These are phyloP conservation scores for Pseudocercospora fuligena DNA, from an alignment of 2,329 filamentous ascomycete genomes.

Conservation along the genomic window DNA sequence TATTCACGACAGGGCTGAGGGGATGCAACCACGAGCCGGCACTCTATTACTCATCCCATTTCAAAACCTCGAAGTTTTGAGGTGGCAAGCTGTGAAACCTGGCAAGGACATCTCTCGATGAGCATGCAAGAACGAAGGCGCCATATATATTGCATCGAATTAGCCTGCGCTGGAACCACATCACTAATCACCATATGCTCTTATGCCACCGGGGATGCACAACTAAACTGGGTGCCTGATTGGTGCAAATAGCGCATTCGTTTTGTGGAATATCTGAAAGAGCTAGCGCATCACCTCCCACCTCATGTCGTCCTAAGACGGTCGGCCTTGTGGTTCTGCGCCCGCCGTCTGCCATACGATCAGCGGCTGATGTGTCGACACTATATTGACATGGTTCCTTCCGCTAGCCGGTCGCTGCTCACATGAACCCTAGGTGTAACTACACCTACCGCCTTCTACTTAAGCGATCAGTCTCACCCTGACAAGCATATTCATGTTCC, in stretches of 20 bases:
- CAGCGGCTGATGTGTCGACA: neutral
- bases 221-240: neutral
- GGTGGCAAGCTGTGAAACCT: neutral
- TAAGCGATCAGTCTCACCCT: neutral
- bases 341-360: neutral
- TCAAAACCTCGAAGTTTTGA: neutral
- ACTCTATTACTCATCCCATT: neutral
- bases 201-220: neutral
- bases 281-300: neutral
- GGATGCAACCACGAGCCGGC: neutral
- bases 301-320: neutral
- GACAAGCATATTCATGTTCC: neutral
- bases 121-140: no score
- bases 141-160: no score
- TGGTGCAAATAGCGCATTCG: neutral
- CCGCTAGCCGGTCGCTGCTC: neutral
- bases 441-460: neutral
- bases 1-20: neutral
- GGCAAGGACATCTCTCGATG: neutral
- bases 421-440: neutral
- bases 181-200: neutral
- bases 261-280: neutral
- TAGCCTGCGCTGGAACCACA: neutral
- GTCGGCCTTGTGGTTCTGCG: neutral
- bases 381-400: neutral